Evolutionary conservation across 176 grass and related monocot species (phyloP).

Genomic region (Zoysia pacifica): DNA sequence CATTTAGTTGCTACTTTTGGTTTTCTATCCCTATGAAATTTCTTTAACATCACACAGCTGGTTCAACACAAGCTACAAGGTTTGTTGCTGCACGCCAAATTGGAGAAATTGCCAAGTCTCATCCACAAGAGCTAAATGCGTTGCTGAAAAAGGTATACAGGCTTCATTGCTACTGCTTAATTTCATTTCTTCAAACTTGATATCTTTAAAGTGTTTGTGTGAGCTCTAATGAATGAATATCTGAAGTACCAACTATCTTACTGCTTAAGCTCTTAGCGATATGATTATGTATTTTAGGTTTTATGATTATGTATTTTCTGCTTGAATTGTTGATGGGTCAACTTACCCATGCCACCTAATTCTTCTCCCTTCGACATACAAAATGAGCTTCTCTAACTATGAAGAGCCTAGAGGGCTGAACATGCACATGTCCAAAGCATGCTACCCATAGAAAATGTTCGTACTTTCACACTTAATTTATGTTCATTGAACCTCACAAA

Average conservation of each 20-base stretch:
- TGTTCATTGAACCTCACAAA: background rate
- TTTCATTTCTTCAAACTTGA: constrained; percentile 5
- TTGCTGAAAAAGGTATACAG: constrained; percentile 76
- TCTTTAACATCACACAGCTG: constrained; percentile 76
- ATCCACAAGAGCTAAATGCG: constrained; percentile 82
- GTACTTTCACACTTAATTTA: background rate
- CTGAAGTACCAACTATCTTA: constrained; percentile 6
- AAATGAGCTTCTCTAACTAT: background rate
- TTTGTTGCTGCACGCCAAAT: constrained; percentile 91
- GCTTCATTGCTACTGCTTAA: background rate
- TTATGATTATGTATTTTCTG: constrained; percentile 1
- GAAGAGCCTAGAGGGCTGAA: background rate
- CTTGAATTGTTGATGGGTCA: background rate
- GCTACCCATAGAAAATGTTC: background rate
- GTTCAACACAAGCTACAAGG: constrained; percentile 88
- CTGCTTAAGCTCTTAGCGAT: constrained; percentile 8
- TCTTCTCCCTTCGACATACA: constrained; percentile 5
- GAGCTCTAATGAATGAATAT: background rate
- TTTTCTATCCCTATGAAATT: constrained; percentile 32
- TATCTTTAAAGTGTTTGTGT: background rate
- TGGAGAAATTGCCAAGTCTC: constrained; percentile 88
- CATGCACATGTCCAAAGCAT: background rate
- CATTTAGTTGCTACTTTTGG: background rate
- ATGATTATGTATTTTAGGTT: background rate
- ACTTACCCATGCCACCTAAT: background rate